Base-by-base conservation (phyloP, 2,329 filamentous ascomycete species). In the Furcasterigmium sp. region DNA sequence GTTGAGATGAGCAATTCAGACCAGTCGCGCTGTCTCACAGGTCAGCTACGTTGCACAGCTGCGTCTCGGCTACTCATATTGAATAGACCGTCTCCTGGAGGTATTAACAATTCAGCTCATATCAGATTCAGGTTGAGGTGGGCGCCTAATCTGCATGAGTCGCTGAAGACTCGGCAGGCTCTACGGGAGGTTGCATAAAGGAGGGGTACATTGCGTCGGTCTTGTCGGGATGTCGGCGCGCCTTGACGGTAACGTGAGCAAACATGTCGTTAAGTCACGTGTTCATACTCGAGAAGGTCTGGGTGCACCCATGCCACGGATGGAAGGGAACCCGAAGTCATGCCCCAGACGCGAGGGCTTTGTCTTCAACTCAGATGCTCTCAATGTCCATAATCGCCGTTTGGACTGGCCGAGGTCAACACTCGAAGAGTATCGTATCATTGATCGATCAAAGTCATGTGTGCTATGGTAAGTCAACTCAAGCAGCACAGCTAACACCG, bases 61-160 rank as follows among this genome's bases (percentile, higher is more conserved):
- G 7, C 32, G n/a, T 35, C 32, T 35, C 32, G 32, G 32, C 32
- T 35, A 35, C 15, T 17, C 15, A 35, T 35, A 35, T 35, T 35
- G 15, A 17, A 35, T n/a, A n/a, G 9, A 18, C 15, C 32, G 17
- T 17, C n/a, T 17, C 32, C 32, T 10, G 32, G 10, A 35, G 32
- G 25, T 8, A 18, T 17, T 30, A 30, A 25, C 38, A 14, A 18
- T 14, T 15, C 38, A 29, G 14, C 17, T 18, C 23, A 32, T 32
- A 18, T 40, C 26, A 17, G 29, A 25, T 32, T 18, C 26, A 11
- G 26, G 38, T 19, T 18, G 21, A n/a, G 18, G 21, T 20, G 28
- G 38, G 38, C 38, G 38, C 38, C 38, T 40, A 40, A 32, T 30
- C 20, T 32, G 26, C 38, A 40, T 20, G 38, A 28, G 11, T 40